phyloP scores from a whole-genome alignment of 2,329 filamentous ascomycete genomes.

The Penicillium freii region DNA sequence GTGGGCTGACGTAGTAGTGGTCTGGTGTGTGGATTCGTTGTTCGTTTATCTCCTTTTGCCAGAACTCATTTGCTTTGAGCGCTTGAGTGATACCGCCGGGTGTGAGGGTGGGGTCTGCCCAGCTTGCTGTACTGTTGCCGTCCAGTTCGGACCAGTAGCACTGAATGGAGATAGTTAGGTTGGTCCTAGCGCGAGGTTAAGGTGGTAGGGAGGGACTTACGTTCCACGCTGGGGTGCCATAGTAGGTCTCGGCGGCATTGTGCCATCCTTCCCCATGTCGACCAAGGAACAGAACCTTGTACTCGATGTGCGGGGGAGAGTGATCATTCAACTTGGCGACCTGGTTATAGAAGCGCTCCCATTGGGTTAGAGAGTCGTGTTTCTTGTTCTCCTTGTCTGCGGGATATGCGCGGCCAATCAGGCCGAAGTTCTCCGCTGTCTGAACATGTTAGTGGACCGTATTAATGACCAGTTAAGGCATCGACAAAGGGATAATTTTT shows the following conservation, averaged over 20 bases:
- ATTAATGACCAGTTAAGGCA: not conserved
- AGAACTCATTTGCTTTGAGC: slow-evolving; percentile 44
- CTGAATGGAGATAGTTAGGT: slow-evolving; percentile 23
- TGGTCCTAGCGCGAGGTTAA: not conserved
- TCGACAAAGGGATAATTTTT: not conserved
- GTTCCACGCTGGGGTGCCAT: slow-evolving; percentile 61
- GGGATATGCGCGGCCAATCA: slow-evolving; percentile 49
- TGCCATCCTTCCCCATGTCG: slow-evolving; percentile 62
- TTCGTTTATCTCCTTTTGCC: slow-evolving; percentile 47
- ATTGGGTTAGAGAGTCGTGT: slow-evolving; percentile 48
- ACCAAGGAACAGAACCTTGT: slow-evolving; percentile 58
- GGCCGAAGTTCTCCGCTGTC: slow-evolving; percentile 47
- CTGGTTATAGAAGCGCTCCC: slow-evolving; percentile 55
- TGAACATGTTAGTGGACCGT: slow-evolving; percentile 16
- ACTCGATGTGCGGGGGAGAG: slow-evolving; percentile 44
- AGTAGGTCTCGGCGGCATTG: slow-evolving; percentile 58
- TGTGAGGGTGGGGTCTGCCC: slow-evolving; percentile 59
- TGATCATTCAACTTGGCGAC: slow-evolving; percentile 48
- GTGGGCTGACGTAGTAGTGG: slow-evolving; percentile 55
- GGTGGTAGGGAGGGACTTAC: slow-evolving; percentile 34
- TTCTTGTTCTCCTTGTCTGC: slow-evolving; percentile 32
- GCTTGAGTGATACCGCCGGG: slow-evolving; percentile 53
- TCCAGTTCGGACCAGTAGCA: slow-evolving; percentile 59
- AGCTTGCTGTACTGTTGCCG: slow-evolving; percentile 55
- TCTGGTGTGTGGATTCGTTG: slow-evolving; percentile 54